Evolutionary conservation across 371 early-diverging fungal genomes (phyloP).

Genomic region (Mucor mucedo): DNA sequence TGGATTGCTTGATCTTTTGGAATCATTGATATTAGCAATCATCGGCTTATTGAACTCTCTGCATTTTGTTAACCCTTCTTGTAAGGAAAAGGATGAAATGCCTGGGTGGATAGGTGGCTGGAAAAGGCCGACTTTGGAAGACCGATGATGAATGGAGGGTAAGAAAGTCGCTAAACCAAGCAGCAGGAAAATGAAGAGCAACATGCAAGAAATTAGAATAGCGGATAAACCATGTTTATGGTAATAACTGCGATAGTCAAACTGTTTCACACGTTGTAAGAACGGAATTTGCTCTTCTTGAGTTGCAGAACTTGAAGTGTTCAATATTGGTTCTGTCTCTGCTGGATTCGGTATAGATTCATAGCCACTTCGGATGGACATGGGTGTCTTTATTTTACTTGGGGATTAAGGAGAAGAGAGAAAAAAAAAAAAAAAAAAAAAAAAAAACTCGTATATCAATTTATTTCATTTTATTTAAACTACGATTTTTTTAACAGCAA

Average conservation of each 20-base stretch:
- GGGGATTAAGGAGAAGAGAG: background rate
- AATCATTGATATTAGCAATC: background rate
- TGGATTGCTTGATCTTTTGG: background rate
- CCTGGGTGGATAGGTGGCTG: slow-evolving; percentile 16
- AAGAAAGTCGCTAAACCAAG: slow-evolving; percentile 9
- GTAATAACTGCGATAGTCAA: slow-evolving; percentile 1
- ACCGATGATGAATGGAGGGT: background rate
- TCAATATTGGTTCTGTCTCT: background rate
- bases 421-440: background rate
- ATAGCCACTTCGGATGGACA: slow-evolving; percentile 1
- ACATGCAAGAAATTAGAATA: background rate
- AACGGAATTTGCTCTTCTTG: background rate
- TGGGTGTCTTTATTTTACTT: background rate
- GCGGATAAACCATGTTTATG: background rate
- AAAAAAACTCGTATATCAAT: background rate
- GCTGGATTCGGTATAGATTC: background rate
- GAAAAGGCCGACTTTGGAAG: background rate
- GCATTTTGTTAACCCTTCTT: slow-evolving; percentile 11
- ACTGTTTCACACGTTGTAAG: background rate
- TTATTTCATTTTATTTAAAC: background rate
- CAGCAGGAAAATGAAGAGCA: slow-evolving; percentile 4
- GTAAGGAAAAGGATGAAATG: slow-evolving; percentile 6
- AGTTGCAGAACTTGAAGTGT: background rate
- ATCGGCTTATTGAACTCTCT: slow-evolving; percentile 64
- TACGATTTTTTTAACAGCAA: slow-evolving; percentile 1